Base-by-base conservation (phyloP, 306 rosid genomes). In the Vigna angularis region DNA sequence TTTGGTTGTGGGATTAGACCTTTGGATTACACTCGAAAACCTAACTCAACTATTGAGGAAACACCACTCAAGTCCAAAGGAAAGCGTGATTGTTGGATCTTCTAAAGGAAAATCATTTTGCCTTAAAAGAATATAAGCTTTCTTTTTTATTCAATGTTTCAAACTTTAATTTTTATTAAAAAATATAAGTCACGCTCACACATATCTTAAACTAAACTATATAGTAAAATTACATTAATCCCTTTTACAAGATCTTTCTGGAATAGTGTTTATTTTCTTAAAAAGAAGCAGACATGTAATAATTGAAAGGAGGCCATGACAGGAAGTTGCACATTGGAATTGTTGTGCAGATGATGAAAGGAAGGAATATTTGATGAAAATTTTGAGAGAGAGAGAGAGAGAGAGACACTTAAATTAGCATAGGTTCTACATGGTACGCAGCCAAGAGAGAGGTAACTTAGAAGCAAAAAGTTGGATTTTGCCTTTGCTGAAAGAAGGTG, bases 31-130 rank as follows among this genome's bases (percentile, higher is more conserved):
- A 58, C 82, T 49, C 59, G 70, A 73, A 80, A 38, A 74, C 83
- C 86, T 66, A 83, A 73, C 70, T 73, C 17, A 73, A 67, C 44
- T 48, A 15, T 73, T 78, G 83, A 78, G 64, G 69, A 58, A 79
- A 67, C 66, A 78, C 18, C 86, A 83, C 76, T 72, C 86, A 28
- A 83, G 0, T 72, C 4, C 65, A 38, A 52, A 18, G 7, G 9
- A 38, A 20, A 53, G 74, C 74, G 67, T 77, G 74, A 66, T 77
- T 66, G 74, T 53, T 66, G 81, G 74, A 16, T 24, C 48, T 18
- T 76, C 18, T 22, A 34, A 50, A 75, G 44, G 44, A 52, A 65
- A 65, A 15, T 16, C 10, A 52, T 22, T 66, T 77, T 64, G 74
- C 61, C 66, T 66, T 75, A 53, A 77, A 77, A 51, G 20, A 66